These are phyloP conservation scores for Coccomyxa sp. DNA, from an alignment of 139 green algal genomes.

Conservation along the genomic window DNA sequence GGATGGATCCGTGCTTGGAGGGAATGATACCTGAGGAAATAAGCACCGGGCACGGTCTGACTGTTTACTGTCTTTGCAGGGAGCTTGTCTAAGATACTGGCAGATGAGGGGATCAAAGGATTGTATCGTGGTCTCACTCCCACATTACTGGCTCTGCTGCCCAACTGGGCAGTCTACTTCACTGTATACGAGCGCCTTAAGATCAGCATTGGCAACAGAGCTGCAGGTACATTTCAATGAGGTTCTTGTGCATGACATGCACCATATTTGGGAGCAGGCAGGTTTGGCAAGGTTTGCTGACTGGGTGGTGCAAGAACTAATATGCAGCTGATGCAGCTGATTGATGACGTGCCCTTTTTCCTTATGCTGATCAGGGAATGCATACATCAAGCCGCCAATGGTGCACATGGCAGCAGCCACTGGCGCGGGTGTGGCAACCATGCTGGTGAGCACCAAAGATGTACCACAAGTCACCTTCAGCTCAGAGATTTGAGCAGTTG, in stretches of 20 bases:
- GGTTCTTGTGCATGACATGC: too few relatives aligned
- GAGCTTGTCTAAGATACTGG: slow-evolving; percentile 72
- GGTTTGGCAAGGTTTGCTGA: too few relatives aligned
- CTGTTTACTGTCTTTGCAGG: slow-evolving; percentile 26
- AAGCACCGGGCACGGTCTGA: too few relatives aligned
- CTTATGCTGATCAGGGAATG: neutral
- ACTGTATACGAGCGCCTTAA: slow-evolving; percentile 89
- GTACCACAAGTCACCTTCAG: too few relatives aligned
- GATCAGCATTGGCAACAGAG: slow-evolving; percentile 20
- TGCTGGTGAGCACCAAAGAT: slow-evolving; percentile 32
- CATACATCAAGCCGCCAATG: neutral
- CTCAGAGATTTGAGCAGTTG: too few relatives aligned
- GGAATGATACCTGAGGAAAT: too few relatives aligned
- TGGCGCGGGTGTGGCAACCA: slow-evolving; percentile 82
- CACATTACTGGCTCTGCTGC: slow-evolving; percentile 90
- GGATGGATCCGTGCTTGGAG: too few relatives aligned
- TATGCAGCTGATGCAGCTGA: too few relatives aligned
- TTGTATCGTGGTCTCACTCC: slow-evolving; percentile 90
- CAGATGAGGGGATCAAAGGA: slow-evolving; percentile 73
- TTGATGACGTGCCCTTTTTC: too few relatives aligned
- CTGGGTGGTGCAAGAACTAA: too few relatives aligned
- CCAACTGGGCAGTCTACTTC: slow-evolving; percentile 99
- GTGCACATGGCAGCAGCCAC: slow-evolving; percentile 77
- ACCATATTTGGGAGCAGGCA: too few relatives aligned
- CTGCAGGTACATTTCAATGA: slow-evolving; percentile 4